These are phyloP conservation scores for Pisolithus marmoratus DNA, from an alignment of 768 basidiomycete genomes.

Conservation along the genomic window DNA sequence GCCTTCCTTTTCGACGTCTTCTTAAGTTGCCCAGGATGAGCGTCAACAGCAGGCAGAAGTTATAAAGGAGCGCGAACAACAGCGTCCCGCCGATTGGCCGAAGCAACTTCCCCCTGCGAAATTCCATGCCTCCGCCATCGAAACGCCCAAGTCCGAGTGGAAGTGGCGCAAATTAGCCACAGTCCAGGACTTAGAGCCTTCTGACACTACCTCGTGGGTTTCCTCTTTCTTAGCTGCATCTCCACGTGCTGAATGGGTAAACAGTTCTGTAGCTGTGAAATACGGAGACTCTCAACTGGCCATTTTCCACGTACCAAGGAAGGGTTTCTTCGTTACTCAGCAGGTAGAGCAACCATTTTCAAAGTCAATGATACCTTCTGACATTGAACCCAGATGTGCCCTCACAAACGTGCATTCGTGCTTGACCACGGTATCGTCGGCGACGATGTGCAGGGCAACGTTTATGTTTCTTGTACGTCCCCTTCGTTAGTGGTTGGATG, in stretches of 20 bases:
- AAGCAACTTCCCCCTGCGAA: conserved; percentile 47
- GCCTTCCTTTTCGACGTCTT: not conserved
- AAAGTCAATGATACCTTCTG: not conserved
- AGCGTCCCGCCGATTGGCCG: conserved; percentile 65
- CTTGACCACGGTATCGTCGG: conserved; percentile 67
- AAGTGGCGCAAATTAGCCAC: conserved; percentile 48
- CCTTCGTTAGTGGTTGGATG: not conserved
- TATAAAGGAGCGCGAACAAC: conserved; percentile 56
- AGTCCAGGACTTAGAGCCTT: conserved; percentile 43
- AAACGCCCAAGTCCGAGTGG: conserved; percentile 48
- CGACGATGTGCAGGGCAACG: conserved; percentile 50
- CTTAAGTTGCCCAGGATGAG: conserved; percentile 28
- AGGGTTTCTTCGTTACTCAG: conserved; percentile 61
- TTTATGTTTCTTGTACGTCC: conserved; percentile 44
- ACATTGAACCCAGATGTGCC: conserved; percentile 32
- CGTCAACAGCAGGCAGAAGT: conserved; percentile 40
- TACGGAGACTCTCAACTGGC: conserved; percentile 65
- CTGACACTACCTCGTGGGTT: conserved; percentile 42
- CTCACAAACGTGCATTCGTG: conserved; percentile 58
- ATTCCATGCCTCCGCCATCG: conserved; percentile 33
- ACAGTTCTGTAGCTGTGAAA: conserved; percentile 45
- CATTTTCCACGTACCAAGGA: conserved; percentile 55
- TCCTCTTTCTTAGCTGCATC: not conserved
- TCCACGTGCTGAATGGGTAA: not conserved
- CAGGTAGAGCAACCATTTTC: conserved; percentile 39